Base-by-base conservation (phyloP, 78 protist genomes). In the Dictyostelium capitatum region DNA sequence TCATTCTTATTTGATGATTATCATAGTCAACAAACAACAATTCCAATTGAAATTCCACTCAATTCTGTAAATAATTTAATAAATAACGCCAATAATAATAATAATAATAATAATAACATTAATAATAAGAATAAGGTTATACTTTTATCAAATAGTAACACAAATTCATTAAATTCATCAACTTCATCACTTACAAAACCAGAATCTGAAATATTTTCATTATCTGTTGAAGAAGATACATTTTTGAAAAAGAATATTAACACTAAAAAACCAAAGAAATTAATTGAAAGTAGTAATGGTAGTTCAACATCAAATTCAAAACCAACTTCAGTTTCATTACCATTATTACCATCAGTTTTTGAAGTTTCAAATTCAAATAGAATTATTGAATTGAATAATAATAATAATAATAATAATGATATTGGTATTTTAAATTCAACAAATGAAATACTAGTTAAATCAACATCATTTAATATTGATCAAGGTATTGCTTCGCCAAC, bases 401-500 rank as follows among this genome's bases (percentile, higher is more conserved):
- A 70, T 62, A 8, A 62, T 25, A 62, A 53, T 19, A 53, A 20
- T n/a, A 32, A 32, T 37, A 32, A 69, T 19, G 20, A 15, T 32
- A n/a, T 1, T 30, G 32, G 7, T 2, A 12, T 67, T 15, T 4
- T 17, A 30, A 14, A 30, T 14, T 43, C 47, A 12, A 32, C 47
- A 5, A 67, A 23, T 15, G 75, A 67, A 67, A 30, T 23, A 6
- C 23, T 79, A 5, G 72, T 79, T 0, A 87, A 87, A 51, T 87
- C 93, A 15, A 87, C 93, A 10, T 59, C 79, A 43, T 87, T 87
- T 12, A 74, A 72, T 25, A 6, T 77, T 23, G 93, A 87, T 30
- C 10, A 12, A 6, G 43, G 12, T 20, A n/a, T 84, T 6, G 47
- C 80, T 0, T 48, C 84, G 0, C 56, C 93, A 23, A 17, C 12